phyloP scores from a whole-genome alignment of 2,329 filamentous ascomycete species.

The Falciphora oryzae region DNA sequence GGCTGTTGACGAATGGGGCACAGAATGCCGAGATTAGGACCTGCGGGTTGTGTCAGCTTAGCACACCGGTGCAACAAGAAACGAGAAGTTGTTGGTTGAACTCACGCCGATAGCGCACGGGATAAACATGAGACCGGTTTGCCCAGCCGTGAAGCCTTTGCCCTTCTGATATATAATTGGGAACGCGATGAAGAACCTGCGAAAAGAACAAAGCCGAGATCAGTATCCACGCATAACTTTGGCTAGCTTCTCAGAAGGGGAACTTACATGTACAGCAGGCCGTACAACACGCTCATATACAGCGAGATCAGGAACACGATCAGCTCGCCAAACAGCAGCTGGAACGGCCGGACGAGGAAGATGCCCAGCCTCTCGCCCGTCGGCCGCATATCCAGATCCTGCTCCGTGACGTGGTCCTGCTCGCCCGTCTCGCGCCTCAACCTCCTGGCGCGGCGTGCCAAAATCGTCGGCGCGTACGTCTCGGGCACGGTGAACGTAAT shows the following conservation, averaged over 20 bases:
- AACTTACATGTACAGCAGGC: slow-evolving; percentile 63
- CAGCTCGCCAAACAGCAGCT: slow-evolving; percentile 75
- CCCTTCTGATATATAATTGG: slow-evolving; percentile 69
- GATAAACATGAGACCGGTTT: slow-evolving; percentile 82
- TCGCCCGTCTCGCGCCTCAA: slow-evolving; percentile 65
- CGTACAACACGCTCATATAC: slow-evolving; percentile 81
- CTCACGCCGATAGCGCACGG: slow-evolving; percentile 65
- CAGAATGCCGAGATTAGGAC: slow-evolving; percentile 59
- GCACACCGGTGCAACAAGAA: neutral
- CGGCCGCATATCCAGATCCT: slow-evolving; percentile 69
- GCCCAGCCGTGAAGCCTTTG: slow-evolving; percentile 70
- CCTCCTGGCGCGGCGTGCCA: slow-evolving; percentile 64
- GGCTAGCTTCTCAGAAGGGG: neutral
- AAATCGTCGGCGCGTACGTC: slow-evolving; percentile 77
- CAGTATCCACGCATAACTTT: neutral
- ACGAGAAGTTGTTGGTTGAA: neutral
- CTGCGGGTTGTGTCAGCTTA: neutral
- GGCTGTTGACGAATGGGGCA: slow-evolving; percentile 70
- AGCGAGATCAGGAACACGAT: slow-evolving; percentile 80
- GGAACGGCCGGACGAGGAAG: slow-evolving; percentile 77
- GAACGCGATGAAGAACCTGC: slow-evolving; percentile 43
- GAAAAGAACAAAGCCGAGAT: neutral
- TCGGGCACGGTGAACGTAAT: slow-evolving; percentile 88
- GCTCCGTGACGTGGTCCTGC: slow-evolving; percentile 66
- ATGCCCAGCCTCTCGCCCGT: slow-evolving; percentile 62